Conservation (phyloP, 2,329 filamentous ascomycete genomes). For the Ascosphaera aggregata region DNA sequence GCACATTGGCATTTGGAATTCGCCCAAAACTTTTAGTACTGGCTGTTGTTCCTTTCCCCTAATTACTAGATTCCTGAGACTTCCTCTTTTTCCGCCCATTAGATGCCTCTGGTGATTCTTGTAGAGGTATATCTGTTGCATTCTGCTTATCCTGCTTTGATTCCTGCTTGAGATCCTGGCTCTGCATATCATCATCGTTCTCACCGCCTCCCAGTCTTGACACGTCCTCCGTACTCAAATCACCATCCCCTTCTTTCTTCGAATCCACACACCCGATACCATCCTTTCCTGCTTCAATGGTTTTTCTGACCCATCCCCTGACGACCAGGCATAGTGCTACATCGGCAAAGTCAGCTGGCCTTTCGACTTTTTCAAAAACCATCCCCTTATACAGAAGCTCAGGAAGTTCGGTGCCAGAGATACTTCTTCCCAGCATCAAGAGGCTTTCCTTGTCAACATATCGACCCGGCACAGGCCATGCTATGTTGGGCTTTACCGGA, state of each 20-base stretch:
- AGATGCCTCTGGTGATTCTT: too few relatives aligned
- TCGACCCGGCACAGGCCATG: neutral
- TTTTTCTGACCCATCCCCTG: neutral
- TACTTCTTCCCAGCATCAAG: neutral
- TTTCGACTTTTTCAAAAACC: neutral
- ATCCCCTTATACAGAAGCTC: neutral
- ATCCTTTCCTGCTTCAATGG: neutral
- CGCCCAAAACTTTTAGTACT: too few relatives aligned
- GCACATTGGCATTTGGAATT: too few relatives aligned
- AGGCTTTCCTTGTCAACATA: neutral
- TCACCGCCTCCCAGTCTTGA: too few relatives aligned
- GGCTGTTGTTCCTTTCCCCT: too few relatives aligned
- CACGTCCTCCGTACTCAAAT: neutral
- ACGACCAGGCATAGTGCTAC: neutral
- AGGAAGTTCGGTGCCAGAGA: neutral
- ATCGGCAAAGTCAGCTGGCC: neutral
- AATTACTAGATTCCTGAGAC: too few relatives aligned
- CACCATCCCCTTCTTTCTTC: neutral
- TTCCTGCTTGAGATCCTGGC: too few relatives aligned
- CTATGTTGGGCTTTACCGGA: neutral
- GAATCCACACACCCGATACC: neutral
- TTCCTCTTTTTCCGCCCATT: too few relatives aligned
- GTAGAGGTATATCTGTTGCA: too few relatives aligned
- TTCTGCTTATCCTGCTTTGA: too few relatives aligned
- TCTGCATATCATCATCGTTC: too few relatives aligned